A percentile compares a stretch with the other conserved stretches of the same genome.
These are phyloP conservation scores for Pistacia vera DNA, from an alignment of 345 rosid species.

Conservation along the genomic window DNA sequence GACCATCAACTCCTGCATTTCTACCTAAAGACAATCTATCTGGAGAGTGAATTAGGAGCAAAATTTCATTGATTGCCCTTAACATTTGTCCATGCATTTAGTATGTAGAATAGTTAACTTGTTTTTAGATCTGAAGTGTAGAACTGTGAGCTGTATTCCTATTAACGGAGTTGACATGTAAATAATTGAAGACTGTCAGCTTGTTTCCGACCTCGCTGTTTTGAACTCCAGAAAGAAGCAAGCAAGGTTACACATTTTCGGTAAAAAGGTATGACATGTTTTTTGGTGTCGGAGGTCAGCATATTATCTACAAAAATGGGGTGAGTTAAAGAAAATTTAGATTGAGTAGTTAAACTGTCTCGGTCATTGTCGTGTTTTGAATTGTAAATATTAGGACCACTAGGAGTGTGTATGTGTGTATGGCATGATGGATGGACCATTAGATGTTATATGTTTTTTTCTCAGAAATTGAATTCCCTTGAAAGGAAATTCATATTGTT, in stretches of 20 bases:
- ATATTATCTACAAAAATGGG: background rate
- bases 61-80: background rate
- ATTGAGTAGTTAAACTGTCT: constrained; percentile 17
- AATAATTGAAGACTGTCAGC: background rate
- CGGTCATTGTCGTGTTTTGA: constrained; percentile 10
- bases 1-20: background rate
- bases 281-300: constrained; percentile 12
- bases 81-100: background rate
- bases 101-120: background rate
- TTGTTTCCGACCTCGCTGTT: background rate
- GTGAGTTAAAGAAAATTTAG: background rate
- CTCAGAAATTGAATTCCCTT: background rate
- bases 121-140: background rate
- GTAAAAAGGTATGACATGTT: background rate
- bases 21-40: background rate
- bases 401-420: background rate
- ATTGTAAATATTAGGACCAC: constrained; percentile 22
- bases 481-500: background rate
- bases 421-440: constrained; percentile 12
- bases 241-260: background rate
- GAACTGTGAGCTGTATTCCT: background rate
- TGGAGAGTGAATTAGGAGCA: background rate
- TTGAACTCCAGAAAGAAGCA: background rate
- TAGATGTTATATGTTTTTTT: background rate
- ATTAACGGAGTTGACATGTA: background rate